Evolutionary conservation across 2,329 filamentous ascomycete species (phyloP), one percentile per base, ranked within the genome.

Genomic region (Verticillium nubilum): DNA sequence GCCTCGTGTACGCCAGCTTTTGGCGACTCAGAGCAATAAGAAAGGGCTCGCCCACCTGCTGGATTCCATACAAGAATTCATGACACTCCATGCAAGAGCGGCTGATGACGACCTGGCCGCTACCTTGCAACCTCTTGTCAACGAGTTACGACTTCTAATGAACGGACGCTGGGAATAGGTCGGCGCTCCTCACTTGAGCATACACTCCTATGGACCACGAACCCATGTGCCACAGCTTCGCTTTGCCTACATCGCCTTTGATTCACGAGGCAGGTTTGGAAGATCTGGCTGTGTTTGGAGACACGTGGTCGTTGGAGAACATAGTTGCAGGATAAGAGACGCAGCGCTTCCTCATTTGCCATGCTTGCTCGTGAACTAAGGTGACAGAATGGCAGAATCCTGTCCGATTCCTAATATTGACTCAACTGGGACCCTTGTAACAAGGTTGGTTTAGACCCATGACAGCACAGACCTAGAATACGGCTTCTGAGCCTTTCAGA

Each of bases 61-160:
- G 50, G 76, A 76, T 59, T 83, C 82, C 7, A 80, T 86, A 58
- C 76, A 78, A 33, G 81, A 85, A 60, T 86, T 86, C 61, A 79
- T 82, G 61, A 71, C 72, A 15, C 75, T 84, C 66, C 78, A 84
- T 60, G 76, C 78, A 64, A 76, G 74, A 59, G 67, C 6, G 64
- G 72, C 52, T 68, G 70, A 19, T 59, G 66, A 64, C 65, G 78
- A 68, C 69, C 73, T 71, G 62, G 66, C 54, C 60, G 69, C 37
- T 62, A 69, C 60, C 58, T 67, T 69, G 25, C 75, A 77, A 61
- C 64, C 67, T 33, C 67, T 78, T 10, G 70, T 76, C 35, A 69
- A 69, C 42, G 73, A 76, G 54, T 69, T 78, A 37, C 68, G 47
- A 25, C 25, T 57, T 19, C 1, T 53, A n/a, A 33, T 42, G 28